Base-by-base conservation (phyloP, 768 basidiomycete species). In the Boletellus emodensis region DNA sequence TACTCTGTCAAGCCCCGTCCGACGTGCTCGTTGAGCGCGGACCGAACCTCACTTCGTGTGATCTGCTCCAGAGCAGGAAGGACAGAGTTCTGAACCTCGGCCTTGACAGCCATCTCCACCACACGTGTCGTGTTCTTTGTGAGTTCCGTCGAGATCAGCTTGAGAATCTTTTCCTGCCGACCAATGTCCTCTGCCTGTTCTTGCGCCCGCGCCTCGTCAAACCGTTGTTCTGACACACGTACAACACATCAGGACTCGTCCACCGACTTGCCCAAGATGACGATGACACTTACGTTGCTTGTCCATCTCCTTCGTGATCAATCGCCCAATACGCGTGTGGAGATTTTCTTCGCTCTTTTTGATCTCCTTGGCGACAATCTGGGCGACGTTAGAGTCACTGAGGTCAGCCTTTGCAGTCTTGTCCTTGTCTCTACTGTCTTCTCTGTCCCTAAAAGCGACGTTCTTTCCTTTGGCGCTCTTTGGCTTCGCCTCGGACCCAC, bases 41-140 rank as follows among this genome's bases (percentile, higher is more conserved):
- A 70, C 66, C 84, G 85, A 48, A 94, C 86, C 67, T 93, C 90
- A 44, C 70, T 81, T 69, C 83, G 86, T 9, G 89, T 92, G 64
- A 92, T 89, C 47, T 72, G 83, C 65, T 91, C 89, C 32, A 94
- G 74, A 8, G 89, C 80, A 4, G 91, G 91, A 17, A 92, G 73
- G 12, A 94, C 87, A 0, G 88, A 90, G 59, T 77, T 85, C 64
- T 89, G 89, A 14, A 93, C 85, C 64, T 92, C 90, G 46, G 72
- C 76, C 72, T 90, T 91, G 61, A 93, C 86, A 13, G 90, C 91
- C 77, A 86, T 79, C 71, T 94, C 91, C 39, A 94, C 91, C 42
- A 92, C 87, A 12, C 89, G 80, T 10, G 89, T 90, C 11, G 90
- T 93, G 58, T 92, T 92, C 70, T 87, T 83, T 9, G 87, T 91